Evolutionary conservation across 1,139 yeast species (phyloP).

Genomic region (Yamadazyma blattariae): DNA sequence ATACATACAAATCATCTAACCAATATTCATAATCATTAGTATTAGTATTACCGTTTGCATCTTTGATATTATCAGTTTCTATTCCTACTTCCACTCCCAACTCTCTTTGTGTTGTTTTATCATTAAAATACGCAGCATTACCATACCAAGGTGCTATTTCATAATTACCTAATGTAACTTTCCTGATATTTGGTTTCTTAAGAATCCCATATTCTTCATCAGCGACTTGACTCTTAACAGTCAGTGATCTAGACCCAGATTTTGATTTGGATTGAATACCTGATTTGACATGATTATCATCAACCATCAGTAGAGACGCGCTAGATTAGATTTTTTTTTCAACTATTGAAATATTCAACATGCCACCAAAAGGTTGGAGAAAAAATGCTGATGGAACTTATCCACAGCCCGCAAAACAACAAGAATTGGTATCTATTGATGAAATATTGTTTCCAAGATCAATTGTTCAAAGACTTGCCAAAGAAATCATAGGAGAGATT

Average conservation of each 20-base stretch:
- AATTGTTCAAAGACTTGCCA: constrained; percentile 59
- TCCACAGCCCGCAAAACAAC: constrained; percentile 52
- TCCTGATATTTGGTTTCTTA: constrained; percentile 56
- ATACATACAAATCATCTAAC: constrained; percentile 65
- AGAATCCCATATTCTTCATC: constrained; percentile 53
- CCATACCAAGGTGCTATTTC: constrained; percentile 85
- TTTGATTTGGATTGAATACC: background rate
- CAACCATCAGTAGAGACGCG: constrained; percentile 5
- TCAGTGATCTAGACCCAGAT: background rate
- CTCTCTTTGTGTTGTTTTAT: constrained; percentile 13
- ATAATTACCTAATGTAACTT: constrained; percentile 62
- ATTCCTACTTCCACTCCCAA: constrained; percentile 6
- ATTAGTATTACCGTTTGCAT: constrained; percentile 2
- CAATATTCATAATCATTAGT: constrained; percentile 28
- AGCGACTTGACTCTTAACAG: too few species aligned
- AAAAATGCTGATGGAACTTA: constrained; percentile 67
- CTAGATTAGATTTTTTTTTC: background rate
- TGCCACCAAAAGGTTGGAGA: constrained; percentile 88
- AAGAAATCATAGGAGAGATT: constrained; percentile 31
- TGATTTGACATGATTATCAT: constrained; percentile 1
- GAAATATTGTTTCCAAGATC: constrained; percentile 67
- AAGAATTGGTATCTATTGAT: constrained; percentile 61
- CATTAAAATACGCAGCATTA: constrained; percentile 65
- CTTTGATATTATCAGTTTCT: background rate
- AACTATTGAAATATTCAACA: constrained; percentile 16